Conservation (phyloP, 2,329 filamentous ascomycete genomes). For the Fusarium dimerum region DNA sequence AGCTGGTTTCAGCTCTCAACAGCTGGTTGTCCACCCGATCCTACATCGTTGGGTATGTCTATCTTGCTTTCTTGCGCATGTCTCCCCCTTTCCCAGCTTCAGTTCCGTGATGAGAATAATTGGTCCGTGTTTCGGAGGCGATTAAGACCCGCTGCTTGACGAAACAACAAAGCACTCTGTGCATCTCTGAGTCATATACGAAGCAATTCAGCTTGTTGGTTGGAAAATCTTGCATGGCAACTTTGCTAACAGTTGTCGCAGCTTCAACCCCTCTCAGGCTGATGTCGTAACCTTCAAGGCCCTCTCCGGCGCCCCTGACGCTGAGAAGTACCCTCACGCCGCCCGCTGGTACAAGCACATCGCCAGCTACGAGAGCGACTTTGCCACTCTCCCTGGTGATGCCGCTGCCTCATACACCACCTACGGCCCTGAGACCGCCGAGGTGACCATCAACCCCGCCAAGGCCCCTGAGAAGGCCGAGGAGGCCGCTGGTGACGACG, state of each 20-base stretch:
- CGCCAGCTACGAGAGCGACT: conserved; percentile 88
- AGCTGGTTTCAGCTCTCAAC: conserved; percentile 61
- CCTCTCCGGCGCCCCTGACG: conserved; percentile 71
- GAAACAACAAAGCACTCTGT: conserved; percentile 69
- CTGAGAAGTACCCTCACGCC: conserved; percentile 87
- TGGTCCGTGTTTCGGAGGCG: conserved; percentile 95
- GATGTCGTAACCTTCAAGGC: conserved; percentile 96
- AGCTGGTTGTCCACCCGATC: conserved; percentile 73
- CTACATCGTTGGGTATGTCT: conserved; percentile 80
- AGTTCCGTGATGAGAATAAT: conserved; percentile 72
- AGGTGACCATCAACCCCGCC: conserved; percentile 81
- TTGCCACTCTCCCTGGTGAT: conserved; percentile 87
- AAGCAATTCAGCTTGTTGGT: conserved; percentile 6
- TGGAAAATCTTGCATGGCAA: neutral
- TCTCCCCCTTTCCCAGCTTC: neutral
- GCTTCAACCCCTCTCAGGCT: conserved; percentile 78
- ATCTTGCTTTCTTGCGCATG: neutral
- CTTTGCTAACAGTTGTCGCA: conserved; percentile 32
- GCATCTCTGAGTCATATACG: conserved; percentile 67
- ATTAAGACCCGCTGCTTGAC: conserved; percentile 89
- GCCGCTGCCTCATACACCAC: conserved; percentile 83
- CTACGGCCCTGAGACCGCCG: conserved; percentile 83
- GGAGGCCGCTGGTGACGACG: conserved; percentile 44
- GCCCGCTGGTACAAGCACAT: conserved; percentile 99
- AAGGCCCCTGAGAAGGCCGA: conserved; percentile 56